A percentile compares a stretch with the other conserved stretches of the same genome.
These are phyloP conservation scores for Russula foetens DNA, from an alignment of 768 basidiomycete species.

Conservation along the genomic window DNA sequence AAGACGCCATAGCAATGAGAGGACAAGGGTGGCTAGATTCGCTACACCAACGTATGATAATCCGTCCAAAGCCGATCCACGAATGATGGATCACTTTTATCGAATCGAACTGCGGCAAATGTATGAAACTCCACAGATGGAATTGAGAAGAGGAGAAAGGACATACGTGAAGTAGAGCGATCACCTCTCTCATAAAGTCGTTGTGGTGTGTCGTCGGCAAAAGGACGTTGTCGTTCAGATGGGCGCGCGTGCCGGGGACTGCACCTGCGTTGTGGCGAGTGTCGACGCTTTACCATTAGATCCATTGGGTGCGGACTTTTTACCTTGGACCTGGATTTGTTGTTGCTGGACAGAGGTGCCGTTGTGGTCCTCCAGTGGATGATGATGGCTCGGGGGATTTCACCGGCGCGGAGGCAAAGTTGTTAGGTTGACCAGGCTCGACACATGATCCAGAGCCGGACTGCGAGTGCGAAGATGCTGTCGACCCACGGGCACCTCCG, in stretches of 20 bases:
- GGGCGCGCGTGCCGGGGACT: slow-evolving; percentile 9
- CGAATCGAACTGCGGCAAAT: background rate
- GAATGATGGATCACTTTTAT: slow-evolving; percentile 61
- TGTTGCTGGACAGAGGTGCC: background rate
- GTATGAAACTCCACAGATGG: background rate
- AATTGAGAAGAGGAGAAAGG: background rate
- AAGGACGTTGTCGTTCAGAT: slow-evolving; percentile 13
- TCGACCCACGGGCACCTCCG: too few relatives aligned
- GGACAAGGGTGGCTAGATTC: background rate
- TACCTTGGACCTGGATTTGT: slow-evolving; percentile 7
- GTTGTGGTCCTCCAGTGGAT: background rate
- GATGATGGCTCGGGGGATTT: background rate
- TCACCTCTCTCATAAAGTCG: slow-evolving; percentile 52
- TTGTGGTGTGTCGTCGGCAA: slow-evolving; percentile 17
- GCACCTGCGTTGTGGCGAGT: background rate
- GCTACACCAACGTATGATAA: slow-evolving; percentile 27
- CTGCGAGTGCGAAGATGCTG: background rate
- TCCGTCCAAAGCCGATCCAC: slow-evolving; percentile 52
- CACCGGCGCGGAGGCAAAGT: background rate
- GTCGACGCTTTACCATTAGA: background rate
- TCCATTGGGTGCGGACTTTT: slow-evolving; percentile 6
- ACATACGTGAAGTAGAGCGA: slow-evolving; percentile 47
- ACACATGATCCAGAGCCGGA: too few relatives aligned
- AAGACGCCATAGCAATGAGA: background rate
- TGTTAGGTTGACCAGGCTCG: background rate